phyloP scores from a whole-genome alignment of 1,284 basidiomycete species.

The Puccinia horiana region DNA sequence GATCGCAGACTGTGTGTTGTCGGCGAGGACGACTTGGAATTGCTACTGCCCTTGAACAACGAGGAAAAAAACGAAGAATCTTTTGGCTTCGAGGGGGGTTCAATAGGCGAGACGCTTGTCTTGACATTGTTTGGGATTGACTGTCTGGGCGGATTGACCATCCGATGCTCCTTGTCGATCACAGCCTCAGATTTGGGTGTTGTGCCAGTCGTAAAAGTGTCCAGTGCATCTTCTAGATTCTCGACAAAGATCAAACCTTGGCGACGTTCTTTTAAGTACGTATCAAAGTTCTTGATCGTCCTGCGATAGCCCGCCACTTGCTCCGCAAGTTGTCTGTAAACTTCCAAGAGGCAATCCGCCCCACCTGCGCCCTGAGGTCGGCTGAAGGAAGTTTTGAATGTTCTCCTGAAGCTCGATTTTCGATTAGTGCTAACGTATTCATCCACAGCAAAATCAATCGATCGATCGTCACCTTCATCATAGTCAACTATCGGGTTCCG shows the following conservation, averaged over 20 bases:
- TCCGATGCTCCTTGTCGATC: not conserved
- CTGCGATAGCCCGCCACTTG: constrained; percentile 75
- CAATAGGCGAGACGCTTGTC: constrained; percentile 44
- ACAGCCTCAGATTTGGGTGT: not conserved
- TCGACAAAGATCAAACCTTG: constrained; percentile 88
- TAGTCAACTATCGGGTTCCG: constrained; percentile 54
- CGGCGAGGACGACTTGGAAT: constrained; percentile 55
- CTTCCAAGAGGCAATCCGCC: constrained; percentile 49
- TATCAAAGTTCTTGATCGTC: constrained; percentile 76
- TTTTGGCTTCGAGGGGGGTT: constrained; percentile 16
- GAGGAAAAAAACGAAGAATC: constrained; percentile 44
- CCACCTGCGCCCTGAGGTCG: not conserved
- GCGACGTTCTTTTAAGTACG: constrained; percentile 77
- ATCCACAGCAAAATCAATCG: constrained; percentile 72
- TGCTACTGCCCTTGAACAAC: constrained; percentile 7
- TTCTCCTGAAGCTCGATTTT: constrained; percentile 65
- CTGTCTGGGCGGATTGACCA: not conserved
- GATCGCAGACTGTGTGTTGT: constrained; percentile 64
- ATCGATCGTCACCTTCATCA: constrained; percentile 71
- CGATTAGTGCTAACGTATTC: constrained; percentile 63
- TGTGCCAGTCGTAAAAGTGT: constrained; percentile 21
- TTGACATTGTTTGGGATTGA: not conserved
- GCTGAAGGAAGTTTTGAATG: constrained; percentile 60
- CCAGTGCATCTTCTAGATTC: constrained; percentile 85
- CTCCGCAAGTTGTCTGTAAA: constrained; percentile 52